Conservation (phyloP, 2,329 filamentous ascomycete species). For the Verticillium longisporum region DNA sequence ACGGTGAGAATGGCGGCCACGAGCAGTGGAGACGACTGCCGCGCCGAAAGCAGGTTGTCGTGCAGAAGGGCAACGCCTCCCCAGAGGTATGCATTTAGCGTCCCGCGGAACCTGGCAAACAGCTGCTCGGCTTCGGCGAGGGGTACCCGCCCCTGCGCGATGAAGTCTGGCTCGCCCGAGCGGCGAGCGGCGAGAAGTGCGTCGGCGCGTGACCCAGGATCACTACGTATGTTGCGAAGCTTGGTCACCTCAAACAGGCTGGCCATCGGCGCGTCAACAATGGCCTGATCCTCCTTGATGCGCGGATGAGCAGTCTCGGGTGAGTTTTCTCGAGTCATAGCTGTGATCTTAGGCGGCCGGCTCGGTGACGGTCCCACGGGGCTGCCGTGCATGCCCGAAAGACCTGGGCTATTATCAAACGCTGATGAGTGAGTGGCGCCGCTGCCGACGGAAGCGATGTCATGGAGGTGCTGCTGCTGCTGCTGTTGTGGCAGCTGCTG, state of each 20-base stretch:
- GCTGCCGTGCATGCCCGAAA: conserved; percentile 8
- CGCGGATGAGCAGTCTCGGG: conserved; percentile 28
- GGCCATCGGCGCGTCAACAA: conserved; percentile 44
- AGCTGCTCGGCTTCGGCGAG: conserved; percentile 40
- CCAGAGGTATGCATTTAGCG: conserved; percentile 35
- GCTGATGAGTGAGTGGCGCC: neutral
- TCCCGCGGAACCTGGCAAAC: conserved; percentile 21
- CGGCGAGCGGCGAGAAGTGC: conserved; percentile 19
- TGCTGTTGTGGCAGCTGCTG: conserved; percentile 1
- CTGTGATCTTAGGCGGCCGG: conserved; percentile 15
- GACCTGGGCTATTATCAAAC: conserved; percentile 8
- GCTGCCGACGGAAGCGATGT: neutral
- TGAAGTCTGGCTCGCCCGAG: conserved; percentile 27
- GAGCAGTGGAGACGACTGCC: conserved; percentile 49
- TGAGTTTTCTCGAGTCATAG: conserved; percentile 25
- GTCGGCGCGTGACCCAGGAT: conserved; percentile 18
- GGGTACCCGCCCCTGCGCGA: conserved; percentile 37
- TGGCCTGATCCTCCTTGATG: conserved; percentile 21
- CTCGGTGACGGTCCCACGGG: conserved; percentile 12
- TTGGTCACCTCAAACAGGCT: conserved; percentile 45
- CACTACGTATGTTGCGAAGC: conserved; percentile 23
- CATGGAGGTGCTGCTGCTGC: neutral
- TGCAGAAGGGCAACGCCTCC: conserved; percentile 43
- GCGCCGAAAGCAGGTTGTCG: conserved; percentile 38
- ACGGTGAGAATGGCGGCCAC: conserved; percentile 52